Base-by-base conservation (phyloP, 2,329 filamentous ascomycete species). In the Hirsutella minnesotensis region DNA sequence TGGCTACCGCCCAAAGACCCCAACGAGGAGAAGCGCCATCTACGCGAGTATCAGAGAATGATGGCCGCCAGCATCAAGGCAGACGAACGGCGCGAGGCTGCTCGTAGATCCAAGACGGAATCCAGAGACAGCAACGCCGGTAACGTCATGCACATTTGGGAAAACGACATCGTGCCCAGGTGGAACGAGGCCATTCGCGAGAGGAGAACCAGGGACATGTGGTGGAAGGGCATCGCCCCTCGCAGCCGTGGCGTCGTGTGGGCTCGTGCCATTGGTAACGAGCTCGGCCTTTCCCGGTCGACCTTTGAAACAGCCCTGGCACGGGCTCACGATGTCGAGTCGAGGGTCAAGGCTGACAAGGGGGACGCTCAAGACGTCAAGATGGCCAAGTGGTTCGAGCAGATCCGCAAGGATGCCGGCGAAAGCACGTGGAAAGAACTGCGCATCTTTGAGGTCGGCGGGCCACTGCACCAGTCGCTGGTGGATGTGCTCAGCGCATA, bases 1-100 rank as follows among this genome's bases (percentile, higher is more conserved):
- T 92, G 86, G 86, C 68, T 92, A 3, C 86, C 86, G 1, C 86
- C 86, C 1, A 92, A 92, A 63, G 81, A 92, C 50, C 89, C 87
- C 2, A 84, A 84, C 42, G 92, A 98, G 61, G 92, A 98, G 65
- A 85, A 78, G 58, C 82, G 81, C 51, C 92, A 98, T 61, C 59
- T 98, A 50, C 88, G 77, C 55, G 80, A 92, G 58, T 92, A 89
- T 57, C 81, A 89, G 62, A 79, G 74, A 59, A 89, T 92, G 83
- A 86, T 90, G 81, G 72, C 70, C 0, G 68, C 67, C 37, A 79
- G 77, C 50, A 60, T 68, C 41, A 75, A 77, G 53, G 72, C 75
- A 0, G 78, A 81, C 27, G 72, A 74, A 45, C 73, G 73, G 53
- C 75, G 66, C 49, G 76, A 81, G 50, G 70, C 68, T 1, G 64